These are phyloP conservation scores for Cinnamomum micranthum DNA, from an alignment of 164 flowering plant genomes.

Conservation along the genomic window DNA sequence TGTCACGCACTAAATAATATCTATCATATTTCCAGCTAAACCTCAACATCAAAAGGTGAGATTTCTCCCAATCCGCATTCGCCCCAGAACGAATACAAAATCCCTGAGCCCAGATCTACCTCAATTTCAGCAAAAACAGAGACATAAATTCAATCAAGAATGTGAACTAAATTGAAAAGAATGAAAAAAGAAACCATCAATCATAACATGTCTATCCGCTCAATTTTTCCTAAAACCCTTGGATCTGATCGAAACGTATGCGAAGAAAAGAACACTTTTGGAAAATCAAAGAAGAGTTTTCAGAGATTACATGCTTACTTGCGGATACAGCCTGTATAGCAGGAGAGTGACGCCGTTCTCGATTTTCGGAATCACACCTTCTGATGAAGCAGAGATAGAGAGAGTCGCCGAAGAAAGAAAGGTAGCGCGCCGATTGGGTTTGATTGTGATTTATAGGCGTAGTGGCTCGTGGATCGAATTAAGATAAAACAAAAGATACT, in stretches of 20 bases:
- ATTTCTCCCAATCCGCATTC: neutral
- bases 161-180: neutral
- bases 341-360: neutral
- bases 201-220: too few relatives aligned
- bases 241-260: too few relatives aligned
- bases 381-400: too few relatives aligned
- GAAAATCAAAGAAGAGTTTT: neutral
- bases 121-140: neutral
- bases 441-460: too few relatives aligned
- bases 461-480: too few relatives aligned
- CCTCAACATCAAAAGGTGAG: neutral
- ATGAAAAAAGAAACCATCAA: neutral
- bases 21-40: neutral
- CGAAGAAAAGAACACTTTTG: neutral
- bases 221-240: too few relatives aligned
- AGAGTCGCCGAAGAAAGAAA: too few relatives aligned
- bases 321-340: neutral
- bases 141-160: neutral
- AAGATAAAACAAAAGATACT: too few relatives aligned
- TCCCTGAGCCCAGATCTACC: neutral
- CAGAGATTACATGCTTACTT: neutral
- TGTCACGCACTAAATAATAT: too few relatives aligned
- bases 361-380: too few relatives aligned
- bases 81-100: neutral
- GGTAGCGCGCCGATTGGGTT: too few relatives aligned